A percentile compares a stretch with the other conserved stretches of the same genome.
phyloP scores from a whole-genome alignment of 345 rosid species.

The Acer campestre region DNA sequence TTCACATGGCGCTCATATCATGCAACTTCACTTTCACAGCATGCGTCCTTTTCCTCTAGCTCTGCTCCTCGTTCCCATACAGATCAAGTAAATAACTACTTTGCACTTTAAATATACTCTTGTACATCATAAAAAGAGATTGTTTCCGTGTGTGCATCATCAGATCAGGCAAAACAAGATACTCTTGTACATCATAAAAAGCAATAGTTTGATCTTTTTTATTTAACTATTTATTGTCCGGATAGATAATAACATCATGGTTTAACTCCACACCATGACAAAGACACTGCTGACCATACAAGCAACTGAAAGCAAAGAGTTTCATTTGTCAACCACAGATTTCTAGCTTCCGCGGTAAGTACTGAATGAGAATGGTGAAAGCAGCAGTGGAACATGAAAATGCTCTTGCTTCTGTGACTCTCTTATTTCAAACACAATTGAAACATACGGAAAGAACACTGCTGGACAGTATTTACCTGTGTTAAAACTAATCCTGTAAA shows the following conservation, averaged over 20 bases:
- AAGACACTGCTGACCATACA: background rate
- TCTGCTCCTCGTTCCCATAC: background rate
- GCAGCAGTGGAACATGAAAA: constrained; percentile 88
- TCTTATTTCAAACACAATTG: constrained; percentile 66
- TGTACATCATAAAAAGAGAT: no score
- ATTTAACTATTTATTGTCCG: background rate
- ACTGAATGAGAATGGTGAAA: constrained; percentile 84
- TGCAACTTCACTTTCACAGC: background rate
- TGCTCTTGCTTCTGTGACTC: constrained; percentile 78
- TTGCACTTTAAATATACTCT: no score
- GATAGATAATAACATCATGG: background rate
- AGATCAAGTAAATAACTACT: background rate
- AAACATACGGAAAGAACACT: constrained; percentile 85
- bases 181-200: background rate
- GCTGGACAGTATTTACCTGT: constrained; percentile 68
- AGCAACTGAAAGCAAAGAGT: background rate
- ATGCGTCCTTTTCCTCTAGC: background rate
- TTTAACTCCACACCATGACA: background rate
- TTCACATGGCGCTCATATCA: no score
- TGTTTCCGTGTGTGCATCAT: background rate
- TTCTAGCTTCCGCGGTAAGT: constrained; percentile 87
- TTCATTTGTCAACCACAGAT: constrained; percentile 1
- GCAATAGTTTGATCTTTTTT: background rate
- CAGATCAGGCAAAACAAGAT: background rate
- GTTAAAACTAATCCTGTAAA: constrained; percentile 83